Conservation (phyloP, 345 rosid species). For the Camelina sativa region DNA sequence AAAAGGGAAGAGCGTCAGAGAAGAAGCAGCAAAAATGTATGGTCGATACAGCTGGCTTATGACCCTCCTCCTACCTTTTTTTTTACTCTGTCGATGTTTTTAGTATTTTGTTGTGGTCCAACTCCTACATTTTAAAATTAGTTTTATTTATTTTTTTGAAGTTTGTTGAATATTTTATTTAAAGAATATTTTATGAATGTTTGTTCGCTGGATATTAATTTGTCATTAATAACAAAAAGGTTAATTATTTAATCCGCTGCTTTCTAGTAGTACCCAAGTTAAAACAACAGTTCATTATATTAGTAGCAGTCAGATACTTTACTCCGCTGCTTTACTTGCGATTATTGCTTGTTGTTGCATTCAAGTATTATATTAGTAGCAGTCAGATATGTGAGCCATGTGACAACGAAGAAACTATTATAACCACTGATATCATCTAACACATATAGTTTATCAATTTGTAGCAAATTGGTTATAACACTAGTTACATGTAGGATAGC, state of each 20-base stretch:
- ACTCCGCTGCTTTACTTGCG: not conserved
- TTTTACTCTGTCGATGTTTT: slow-evolving; percentile 36
- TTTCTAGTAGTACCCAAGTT: slow-evolving; percentile 14
- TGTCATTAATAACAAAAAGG: slow-evolving; percentile 37
- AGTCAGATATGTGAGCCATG: not conserved
- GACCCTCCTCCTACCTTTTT: slow-evolving; percentile 36
- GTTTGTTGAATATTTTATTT: slow-evolving; percentile 38
- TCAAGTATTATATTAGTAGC: not conserved
- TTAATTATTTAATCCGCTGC: not conserved
- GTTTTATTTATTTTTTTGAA: not conserved
- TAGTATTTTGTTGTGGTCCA: slow-evolving; percentile 35
- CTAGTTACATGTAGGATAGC: no score
- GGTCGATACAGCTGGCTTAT: slow-evolving; percentile 45
- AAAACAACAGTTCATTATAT: slow-evolving; percentile 22
- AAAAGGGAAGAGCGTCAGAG: slow-evolving; percentile 27
- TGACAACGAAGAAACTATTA: not conserved
- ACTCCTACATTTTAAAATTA: not conserved
- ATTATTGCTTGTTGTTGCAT: slow-evolving; percentile 6
- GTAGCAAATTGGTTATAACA: no score
- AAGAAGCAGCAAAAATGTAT: slow-evolving; percentile 34
- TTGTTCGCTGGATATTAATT: slow-evolving; percentile 47
- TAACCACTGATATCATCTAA: not conserved
- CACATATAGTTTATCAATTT: no score
- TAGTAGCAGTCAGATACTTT: no score
- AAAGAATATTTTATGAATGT: slow-evolving; percentile 44